Conservation (phyloP, 257 asterid species). For the Solanum etuberosum region DNA sequence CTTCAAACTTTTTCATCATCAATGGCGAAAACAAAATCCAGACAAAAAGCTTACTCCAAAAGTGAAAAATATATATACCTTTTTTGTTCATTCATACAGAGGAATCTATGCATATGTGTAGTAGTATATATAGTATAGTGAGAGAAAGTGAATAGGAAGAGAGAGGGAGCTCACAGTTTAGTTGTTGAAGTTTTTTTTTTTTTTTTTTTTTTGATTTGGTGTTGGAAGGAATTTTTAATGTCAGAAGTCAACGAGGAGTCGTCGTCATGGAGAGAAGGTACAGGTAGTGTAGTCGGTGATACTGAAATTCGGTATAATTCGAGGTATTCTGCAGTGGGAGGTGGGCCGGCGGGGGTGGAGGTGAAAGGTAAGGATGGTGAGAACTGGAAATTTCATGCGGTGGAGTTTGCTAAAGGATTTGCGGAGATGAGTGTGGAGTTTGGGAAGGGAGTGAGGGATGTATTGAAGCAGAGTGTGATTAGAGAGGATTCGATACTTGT, state of each 20-base stretch:
- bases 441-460: constrained; percentile 90
- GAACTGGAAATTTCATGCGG: constrained; percentile 58
- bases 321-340: background rate
- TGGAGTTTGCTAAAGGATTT: constrained; percentile 86
- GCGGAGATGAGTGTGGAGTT: constrained; percentile 91
- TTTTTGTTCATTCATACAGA: background rate
- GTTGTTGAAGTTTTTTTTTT: constrained; percentile 7
- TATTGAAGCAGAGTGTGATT: constrained; percentile 66
- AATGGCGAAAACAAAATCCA: constrained; percentile 23
- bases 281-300: constrained; percentile 11
- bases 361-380: constrained; percentile 6
- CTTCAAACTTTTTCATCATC: constrained; percentile 19
- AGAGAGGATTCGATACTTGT: constrained; percentile 75
- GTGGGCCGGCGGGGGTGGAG: constrained; percentile 4
- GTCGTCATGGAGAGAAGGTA: constrained; percentile 24
- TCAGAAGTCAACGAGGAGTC: constrained; percentile 63
- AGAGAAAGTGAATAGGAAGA: background rate
- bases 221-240: constrained; percentile 21
- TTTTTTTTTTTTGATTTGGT: background rate
- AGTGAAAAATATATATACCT: background rate
- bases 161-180: constrained; percentile 10
- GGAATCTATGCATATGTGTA: background rate
- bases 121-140: background rate
- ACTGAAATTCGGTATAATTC: constrained; percentile 14
- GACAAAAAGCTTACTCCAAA: background rate